These are phyloP conservation scores for Colletotrichum filicis DNA, from an alignment of 2,329 filamentous ascomycete genomes.

Conservation along the genomic window DNA sequence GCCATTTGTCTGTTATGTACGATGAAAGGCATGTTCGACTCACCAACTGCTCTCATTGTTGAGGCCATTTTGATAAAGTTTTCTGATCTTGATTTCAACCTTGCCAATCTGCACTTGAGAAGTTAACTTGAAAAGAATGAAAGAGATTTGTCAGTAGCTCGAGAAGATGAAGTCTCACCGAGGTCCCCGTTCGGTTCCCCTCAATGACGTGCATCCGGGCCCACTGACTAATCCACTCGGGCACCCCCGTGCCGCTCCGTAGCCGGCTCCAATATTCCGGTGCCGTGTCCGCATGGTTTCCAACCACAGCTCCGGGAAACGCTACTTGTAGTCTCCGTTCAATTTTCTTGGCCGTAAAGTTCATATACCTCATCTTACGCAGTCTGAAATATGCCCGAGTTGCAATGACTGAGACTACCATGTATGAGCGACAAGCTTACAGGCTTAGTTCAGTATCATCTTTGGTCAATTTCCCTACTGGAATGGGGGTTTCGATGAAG, in stretches of 20 bases:
- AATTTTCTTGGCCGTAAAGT: too few species aligned
- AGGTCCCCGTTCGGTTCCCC: constrained; percentile 19
- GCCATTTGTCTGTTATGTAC: not conserved
- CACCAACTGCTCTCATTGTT: constrained; percentile 38
- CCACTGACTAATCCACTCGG: constrained; percentile 32
- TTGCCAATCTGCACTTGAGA: not conserved
- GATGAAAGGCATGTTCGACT: not conserved
- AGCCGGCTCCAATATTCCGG: constrained; percentile 12
- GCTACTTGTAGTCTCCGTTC: not conserved
- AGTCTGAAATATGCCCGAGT: too few species aligned
- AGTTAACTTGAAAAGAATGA: not conserved
- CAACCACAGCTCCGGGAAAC: not conserved
- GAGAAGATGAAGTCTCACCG: not conserved
- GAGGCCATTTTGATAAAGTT: constrained; percentile 9
- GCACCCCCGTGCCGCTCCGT: constrained; percentile 12
- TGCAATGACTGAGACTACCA: too few species aligned
- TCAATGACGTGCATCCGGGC: constrained; percentile 28
- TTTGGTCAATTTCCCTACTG: not conserved
- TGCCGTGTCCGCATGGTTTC: constrained; percentile 3
- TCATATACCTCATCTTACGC: too few species aligned
- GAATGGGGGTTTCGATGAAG: not conserved
- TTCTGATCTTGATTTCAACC: not conserved
- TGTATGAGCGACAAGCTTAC: too few species aligned
- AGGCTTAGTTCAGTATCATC: not conserved
- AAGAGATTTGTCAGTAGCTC: not conserved